Conservation (phyloP, 495 filamentous ascomycete species). For the Neurospora sp. region DNA sequence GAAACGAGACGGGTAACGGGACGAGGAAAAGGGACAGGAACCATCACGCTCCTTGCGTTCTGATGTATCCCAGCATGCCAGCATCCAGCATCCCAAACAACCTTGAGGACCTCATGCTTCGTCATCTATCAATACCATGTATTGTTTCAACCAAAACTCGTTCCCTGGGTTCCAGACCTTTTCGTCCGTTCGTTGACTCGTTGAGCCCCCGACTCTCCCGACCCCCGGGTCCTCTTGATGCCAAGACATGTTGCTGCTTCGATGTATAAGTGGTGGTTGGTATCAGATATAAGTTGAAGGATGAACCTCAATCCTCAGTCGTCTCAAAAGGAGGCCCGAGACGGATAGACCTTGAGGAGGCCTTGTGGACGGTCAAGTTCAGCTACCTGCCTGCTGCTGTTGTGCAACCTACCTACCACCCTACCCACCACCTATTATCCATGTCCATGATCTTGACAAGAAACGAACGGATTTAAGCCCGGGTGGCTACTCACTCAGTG, state of each 20-base stretch:
- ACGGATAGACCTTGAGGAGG: neutral
- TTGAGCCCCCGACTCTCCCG: neutral
- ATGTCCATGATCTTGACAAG: neutral
- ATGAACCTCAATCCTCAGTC: neutral
- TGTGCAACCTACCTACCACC: neutral
- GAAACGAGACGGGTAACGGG: neutral
- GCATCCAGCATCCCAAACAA: neutral
- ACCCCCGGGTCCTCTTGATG: neutral
- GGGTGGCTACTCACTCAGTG: neutral
- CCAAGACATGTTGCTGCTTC: neutral
- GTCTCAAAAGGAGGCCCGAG: neutral
- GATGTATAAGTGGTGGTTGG: neutral
- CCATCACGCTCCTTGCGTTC: neutral
- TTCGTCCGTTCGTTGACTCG: neutral
- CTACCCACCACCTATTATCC: neutral
- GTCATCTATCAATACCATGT: neutral
- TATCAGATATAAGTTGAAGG: neutral
- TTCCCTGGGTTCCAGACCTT: neutral
- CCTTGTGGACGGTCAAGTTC: neutral
- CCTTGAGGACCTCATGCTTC: neutral
- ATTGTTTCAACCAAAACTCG: neutral
- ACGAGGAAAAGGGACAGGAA: neutral
- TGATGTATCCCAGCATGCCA: neutral
- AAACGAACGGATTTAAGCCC: neutral
- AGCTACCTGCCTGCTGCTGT: neutral